These are phyloP conservation scores for Ustilago bromivora DNA, from an alignment of 1,284 basidiomycete genomes.

Conservation along the genomic window DNA sequence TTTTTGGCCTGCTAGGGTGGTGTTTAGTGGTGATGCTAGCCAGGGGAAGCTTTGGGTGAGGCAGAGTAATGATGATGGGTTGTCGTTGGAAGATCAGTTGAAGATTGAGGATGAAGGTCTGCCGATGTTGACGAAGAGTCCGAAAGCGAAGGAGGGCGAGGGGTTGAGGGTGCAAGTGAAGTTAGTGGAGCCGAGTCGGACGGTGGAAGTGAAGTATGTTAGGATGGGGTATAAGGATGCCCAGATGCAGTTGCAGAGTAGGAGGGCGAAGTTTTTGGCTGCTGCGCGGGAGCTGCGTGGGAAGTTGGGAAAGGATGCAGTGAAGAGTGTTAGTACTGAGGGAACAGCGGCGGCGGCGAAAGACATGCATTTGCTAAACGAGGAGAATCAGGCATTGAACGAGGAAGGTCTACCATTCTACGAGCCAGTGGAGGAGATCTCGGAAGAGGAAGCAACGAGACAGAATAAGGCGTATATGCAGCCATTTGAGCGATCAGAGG, in stretches of 20 bases:
- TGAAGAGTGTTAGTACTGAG: no score
- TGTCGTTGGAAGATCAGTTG: conserved; percentile 21
- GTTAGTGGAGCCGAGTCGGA: conserved; percentile 25
- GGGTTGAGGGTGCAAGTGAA: conserved; percentile 8
- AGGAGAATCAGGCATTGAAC: conserved; percentile 59
- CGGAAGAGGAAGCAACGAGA: conserved; percentile 30
- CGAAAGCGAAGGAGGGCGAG: not conserved
- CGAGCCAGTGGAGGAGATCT: conserved; percentile 59
- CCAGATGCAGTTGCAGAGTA: conserved; percentile 28
- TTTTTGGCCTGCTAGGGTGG: conserved; percentile 39
- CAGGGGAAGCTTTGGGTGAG: conserved; percentile 23
- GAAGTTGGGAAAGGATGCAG: not conserved
- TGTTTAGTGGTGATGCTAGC: not conserved
- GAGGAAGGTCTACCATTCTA: conserved; percentile 68
- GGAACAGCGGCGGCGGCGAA: not conserved
- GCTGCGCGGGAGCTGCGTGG: conserved; percentile 13
- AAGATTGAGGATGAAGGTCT: conserved; percentile 27
- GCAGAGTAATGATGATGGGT: conserved; percentile 11
- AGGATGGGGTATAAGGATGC: conserved; percentile 16
- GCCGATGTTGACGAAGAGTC: conserved; percentile 12
- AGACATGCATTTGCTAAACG: conserved; percentile 37
- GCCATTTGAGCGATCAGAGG: conserved; percentile 31
- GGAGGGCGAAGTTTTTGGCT: conserved; percentile 9
- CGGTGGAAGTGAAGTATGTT: conserved; percentile 27
- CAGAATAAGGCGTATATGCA: conserved; percentile 45